Conservation (phyloP, 352 stramenopile species). For the Blastocystis sp. region DNA sequence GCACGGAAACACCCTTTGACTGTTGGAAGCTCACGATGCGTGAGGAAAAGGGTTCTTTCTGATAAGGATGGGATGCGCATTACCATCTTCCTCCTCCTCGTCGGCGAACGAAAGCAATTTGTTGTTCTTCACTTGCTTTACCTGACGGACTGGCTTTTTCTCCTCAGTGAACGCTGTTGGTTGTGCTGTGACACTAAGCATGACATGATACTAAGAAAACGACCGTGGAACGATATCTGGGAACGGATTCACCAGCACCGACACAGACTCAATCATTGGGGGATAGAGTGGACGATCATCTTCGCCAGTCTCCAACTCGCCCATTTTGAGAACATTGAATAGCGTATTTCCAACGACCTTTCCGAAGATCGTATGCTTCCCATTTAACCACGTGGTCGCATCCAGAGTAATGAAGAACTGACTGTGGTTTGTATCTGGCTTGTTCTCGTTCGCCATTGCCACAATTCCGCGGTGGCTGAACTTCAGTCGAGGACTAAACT, state of each 20-base stretch:
- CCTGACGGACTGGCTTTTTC: slow-evolving; percentile 66
- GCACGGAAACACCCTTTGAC: background rate
- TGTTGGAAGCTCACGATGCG: slow-evolving; percentile 21
- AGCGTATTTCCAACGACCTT: slow-evolving; percentile 86
- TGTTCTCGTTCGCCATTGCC: slow-evolving; percentile 80
- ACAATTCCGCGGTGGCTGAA: slow-evolving; percentile 89
- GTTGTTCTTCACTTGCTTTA: slow-evolving; percentile 73
- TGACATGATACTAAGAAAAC: too few relatives aligned
- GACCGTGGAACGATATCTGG: slow-evolving; percentile 78
- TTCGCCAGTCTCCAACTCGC: slow-evolving; percentile 72
- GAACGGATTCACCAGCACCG: slow-evolving; percentile 73
- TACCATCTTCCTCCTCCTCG: slow-evolving; percentile 65
- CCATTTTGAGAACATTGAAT: slow-evolving; percentile 86
- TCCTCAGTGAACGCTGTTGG: slow-evolving; percentile 56
- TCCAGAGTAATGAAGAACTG: slow-evolving; percentile 97
- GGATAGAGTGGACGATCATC: slow-evolving; percentile 63
- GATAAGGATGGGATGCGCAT: background rate
- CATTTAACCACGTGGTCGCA: slow-evolving; percentile 77
- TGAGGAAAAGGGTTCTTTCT: background rate
- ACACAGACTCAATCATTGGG: slow-evolving; percentile 62
- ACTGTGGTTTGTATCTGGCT: slow-evolving; percentile 73
- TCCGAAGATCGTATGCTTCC: slow-evolving; percentile 85
- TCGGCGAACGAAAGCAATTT: slow-evolving; percentile 88
- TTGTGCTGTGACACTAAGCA: too few relatives aligned
- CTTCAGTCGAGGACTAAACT: slow-evolving; percentile 81